A percentile compares a stretch with the other conserved stretches of the same genome.
These are phyloP conservation scores for Euclidium syriacum DNA, from an alignment of 345 rosid species.

Conservation along the genomic window DNA sequence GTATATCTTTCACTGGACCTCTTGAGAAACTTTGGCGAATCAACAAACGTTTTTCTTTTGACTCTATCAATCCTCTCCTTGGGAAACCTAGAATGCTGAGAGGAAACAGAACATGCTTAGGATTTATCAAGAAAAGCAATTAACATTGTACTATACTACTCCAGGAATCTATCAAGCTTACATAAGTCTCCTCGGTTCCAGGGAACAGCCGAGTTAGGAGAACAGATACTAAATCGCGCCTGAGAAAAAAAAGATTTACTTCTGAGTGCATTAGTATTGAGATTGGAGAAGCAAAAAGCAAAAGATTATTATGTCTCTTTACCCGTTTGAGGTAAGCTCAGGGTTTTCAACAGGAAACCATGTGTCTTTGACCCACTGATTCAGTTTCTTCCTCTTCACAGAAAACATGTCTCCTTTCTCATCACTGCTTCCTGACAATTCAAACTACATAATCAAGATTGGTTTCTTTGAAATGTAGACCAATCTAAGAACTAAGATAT, in stretches of 20 bases:
- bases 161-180: conserved; percentile 32
- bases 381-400: conserved; percentile 50
- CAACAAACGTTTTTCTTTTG: conserved; percentile 24
- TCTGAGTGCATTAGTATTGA: conserved; percentile 19
- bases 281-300: conserved; percentile 1
- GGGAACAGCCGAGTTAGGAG: conserved; percentile 53
- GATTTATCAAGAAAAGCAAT: conserved; percentile 14
- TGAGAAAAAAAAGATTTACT: conserved; percentile 32
- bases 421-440: conserved; percentile 37
- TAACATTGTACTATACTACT: neutral
- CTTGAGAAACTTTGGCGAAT: conserved; percentile 29
- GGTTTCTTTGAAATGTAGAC: neutral
- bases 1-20: conserved; percentile 27
- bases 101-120: conserved; percentile 13
- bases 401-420: conserved; percentile 39
- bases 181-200: conserved; percentile 35
- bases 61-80: conserved; percentile 21
- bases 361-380: conserved; percentile 42
- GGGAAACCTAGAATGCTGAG: conserved; percentile 34
- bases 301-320: conserved; percentile 14
- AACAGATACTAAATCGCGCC: conserved; percentile 50
- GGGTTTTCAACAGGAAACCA: conserved; percentile 45
- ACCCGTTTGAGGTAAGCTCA: conserved; percentile 50
- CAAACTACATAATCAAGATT: conserved; percentile 7
- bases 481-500: neutral